Percentiles rank a stretch among this genome's conserved stretches.
Evolutionary conservation across 2,329 filamentous ascomycete species (phyloP).

Genomic region (Stagonosporopsis vannaccii): DNA sequence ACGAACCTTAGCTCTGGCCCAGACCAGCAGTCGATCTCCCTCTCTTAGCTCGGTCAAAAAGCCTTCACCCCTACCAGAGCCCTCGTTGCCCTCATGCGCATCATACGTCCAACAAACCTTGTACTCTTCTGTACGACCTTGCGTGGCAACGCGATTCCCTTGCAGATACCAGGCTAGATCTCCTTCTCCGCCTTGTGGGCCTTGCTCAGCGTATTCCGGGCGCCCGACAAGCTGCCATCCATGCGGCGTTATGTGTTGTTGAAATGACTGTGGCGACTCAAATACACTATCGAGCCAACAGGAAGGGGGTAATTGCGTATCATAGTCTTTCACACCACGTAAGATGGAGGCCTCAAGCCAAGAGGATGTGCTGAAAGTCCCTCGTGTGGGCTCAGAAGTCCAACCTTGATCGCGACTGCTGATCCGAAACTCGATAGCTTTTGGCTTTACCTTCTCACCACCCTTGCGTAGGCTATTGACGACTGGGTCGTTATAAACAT

Average conservation of each 20-base stretch:
- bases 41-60: slow-evolving; percentile 35
- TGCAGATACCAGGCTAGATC: slow-evolving; percentile 44
- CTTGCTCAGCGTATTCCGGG: slow-evolving; percentile 24
- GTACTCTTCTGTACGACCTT: slow-evolving; percentile 17
- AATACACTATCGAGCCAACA: slow-evolving; percentile 8
- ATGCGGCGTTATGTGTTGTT: slow-evolving; percentile 2
- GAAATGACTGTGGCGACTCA: neutral
- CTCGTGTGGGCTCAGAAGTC: slow-evolving; percentile 35
- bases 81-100: slow-evolving; percentile 27
- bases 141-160: slow-evolving; percentile 37
- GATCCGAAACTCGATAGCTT: slow-evolving; percentile 35
- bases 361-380: slow-evolving; percentile 40
- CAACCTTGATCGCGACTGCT: slow-evolving; percentile 43
- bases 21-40: slow-evolving; percentile 40
- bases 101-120: slow-evolving; percentile 29
- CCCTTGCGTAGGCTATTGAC: slow-evolving; percentile 7
- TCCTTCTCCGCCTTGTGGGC: slow-evolving; percentile 35
- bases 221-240: slow-evolving; percentile 31
- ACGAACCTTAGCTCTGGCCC: slow-evolving; percentile 42
- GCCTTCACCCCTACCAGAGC: slow-evolving; percentile 36
- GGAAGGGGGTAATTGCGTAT: slow-evolving; percentile 8
- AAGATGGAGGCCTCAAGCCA: slow-evolving; percentile 46
- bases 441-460: slow-evolving; percentile 30
- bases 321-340: slow-evolving; percentile 19
- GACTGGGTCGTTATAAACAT: slow-evolving; percentile 19